These are phyloP conservation scores for Periconia sp. DNA, from an alignment of 2,329 filamentous ascomycete species.

Conservation along the genomic window DNA sequence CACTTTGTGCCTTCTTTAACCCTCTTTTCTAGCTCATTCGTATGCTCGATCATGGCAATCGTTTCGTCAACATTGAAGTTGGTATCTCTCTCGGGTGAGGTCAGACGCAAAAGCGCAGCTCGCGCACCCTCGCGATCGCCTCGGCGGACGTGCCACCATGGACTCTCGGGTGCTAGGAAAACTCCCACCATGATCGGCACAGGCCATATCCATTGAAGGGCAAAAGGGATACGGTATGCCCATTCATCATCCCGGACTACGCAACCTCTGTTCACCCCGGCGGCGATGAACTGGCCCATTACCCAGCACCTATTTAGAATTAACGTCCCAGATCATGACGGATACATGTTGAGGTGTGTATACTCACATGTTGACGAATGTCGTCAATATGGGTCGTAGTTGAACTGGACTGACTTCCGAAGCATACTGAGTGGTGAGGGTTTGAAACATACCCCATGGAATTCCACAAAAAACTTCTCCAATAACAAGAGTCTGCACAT, in stretches of 20 bases:
- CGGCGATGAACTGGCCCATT: slow-evolving; percentile 69
- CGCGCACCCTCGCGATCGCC: slow-evolving; percentile 66
- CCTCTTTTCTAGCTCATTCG: slow-evolving; percentile 75
- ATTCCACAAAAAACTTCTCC: slow-evolving; percentile 50
- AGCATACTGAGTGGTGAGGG: slow-evolving; percentile 49
- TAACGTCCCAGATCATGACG: background rate
- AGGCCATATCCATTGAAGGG: slow-evolving; percentile 75
- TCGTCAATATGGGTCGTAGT: slow-evolving; percentile 57
- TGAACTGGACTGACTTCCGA: slow-evolving; percentile 67
- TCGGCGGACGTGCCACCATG: slow-evolving; percentile 72
- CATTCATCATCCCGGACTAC: slow-evolving; percentile 64
- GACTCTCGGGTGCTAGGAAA: slow-evolving; percentile 67
- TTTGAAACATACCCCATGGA: slow-evolving; percentile 51
- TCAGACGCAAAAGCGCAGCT: slow-evolving; percentile 64
- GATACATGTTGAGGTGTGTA: background rate
- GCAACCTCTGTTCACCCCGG: slow-evolving; percentile 69
- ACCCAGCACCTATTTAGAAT: slow-evolving; percentile 61
- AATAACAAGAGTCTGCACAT: slow-evolving; percentile 35
- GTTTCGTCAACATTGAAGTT: slow-evolving; percentile 54
- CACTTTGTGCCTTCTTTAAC: slow-evolving; percentile 69
- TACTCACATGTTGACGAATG: slow-evolving; percentile 65
- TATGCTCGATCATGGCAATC: slow-evolving; percentile 87
- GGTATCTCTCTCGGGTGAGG: slow-evolving; percentile 61
- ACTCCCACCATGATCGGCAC: slow-evolving; percentile 66
- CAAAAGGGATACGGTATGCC: slow-evolving; percentile 67